Evolutionary conservation across 495 filamentous ascomycete species (phyloP).

Genomic region (Penicillium fimorum): DNA sequence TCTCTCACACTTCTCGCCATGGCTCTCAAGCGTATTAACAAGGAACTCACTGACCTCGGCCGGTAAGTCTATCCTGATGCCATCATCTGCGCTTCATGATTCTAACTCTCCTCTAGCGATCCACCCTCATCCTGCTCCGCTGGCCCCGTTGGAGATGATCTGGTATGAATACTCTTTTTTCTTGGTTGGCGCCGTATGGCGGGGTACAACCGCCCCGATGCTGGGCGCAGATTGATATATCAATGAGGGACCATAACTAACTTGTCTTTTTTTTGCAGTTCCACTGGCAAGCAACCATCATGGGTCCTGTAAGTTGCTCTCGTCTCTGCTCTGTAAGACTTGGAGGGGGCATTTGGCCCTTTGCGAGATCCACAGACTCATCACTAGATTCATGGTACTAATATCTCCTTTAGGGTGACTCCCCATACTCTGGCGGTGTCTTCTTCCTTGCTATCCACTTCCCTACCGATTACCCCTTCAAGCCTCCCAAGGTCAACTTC

Average conservation of each 20-base stretch:
- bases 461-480: conserved; percentile 99
- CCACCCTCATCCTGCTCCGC: conserved; percentile 98
- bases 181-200: conserved; percentile 17
- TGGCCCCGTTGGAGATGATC: conserved; percentile 92
- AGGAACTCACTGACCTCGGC: conserved; percentile 98
- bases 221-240: conserved; percentile 13
- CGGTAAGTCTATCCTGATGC: conserved; percentile 62
- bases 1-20: conserved; percentile 49
- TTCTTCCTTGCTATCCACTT: conserved; percentile 99
- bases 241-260: conserved; percentile 23
- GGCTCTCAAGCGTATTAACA: conserved; percentile 99
- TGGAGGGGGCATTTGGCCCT: conserved; percentile 1
- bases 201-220: conserved; percentile 16
- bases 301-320: conserved; percentile 86
- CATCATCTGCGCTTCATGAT: conserved; percentile 7
- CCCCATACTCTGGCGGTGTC: conserved; percentile 93
- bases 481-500: conserved; percentile 99
- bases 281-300: conserved; percentile 99
- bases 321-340: conserved; percentile 6
- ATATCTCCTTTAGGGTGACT: conserved; percentile 64
- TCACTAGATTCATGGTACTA: conserved; percentile 13
- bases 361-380: neutral
- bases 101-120: conserved; percentile 59
- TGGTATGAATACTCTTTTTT: conserved; percentile 64
- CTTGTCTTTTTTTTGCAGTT: conserved; percentile 61